Evolutionary conservation across 2,329 filamentous ascomycete genomes (phyloP), one percentile per base, ranked within the genome.

Genomic region (Apiospora arundinis): DNA sequence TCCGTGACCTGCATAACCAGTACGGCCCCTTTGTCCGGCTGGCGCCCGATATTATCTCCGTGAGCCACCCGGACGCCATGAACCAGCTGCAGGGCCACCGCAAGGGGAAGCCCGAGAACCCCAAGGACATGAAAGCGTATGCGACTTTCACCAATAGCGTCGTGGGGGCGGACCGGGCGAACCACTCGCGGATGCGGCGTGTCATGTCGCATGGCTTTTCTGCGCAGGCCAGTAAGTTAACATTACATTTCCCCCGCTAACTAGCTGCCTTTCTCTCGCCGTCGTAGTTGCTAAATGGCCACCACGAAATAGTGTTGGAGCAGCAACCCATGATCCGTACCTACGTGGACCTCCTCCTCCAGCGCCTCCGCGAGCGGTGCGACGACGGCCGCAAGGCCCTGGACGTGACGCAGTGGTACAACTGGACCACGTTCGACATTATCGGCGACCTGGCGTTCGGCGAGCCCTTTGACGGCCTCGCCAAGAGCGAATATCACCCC

Each of bases 51-150:
- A 32, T 32, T 9, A 3, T 85, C 9, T 81, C 81, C 6, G 84
- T 81, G 70, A 76, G 76, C 52, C 66, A 81, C 80, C 71, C 79
- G 2, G 74, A 77, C 32, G 80, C 80, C 9, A 81, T 79, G 78
- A 76, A 76, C 69, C 80, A 82, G 16, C 76, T 78, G 52, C 75
- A 75, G 40, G 76, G 75, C 45, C 74, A 76, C 60, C 73, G 74
- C 4, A 74, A 75, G 23, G 74, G 74, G 23, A 67, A 66, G 9
- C 68, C 68, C 16, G 78, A 79, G 71, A 72, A 78, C 14, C 66
- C 73, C 28, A 80, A 81, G 72, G 76, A 71, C 46, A 70, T 73
- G 2, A 65, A 69, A 18, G 77, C 77, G 60, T 71, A 70, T 18
- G 7, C 8, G 46, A 70, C 75, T 1, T 46, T 78, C 23, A 69